Percentiles rank a stretch among this genome's conserved stretches.
These are phyloP conservation scores for Boletus vermiculosoides DNA, from an alignment of 768 basidiomycete genomes.

Conservation along the genomic window DNA sequence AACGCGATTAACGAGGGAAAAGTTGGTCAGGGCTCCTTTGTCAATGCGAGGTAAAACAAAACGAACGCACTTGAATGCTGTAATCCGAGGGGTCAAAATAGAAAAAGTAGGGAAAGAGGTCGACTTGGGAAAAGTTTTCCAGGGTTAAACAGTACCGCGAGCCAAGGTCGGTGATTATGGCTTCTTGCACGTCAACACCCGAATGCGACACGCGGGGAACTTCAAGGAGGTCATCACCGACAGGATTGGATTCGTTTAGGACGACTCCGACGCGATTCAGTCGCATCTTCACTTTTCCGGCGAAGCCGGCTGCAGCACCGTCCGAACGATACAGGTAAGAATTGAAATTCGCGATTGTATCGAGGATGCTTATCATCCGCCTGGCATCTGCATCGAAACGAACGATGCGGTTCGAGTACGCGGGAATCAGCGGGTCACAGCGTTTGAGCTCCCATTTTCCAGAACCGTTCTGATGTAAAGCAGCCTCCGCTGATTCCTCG, in stretches of 20 bases:
- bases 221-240: constrained; percentile 10
- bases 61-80: constrained; percentile 10
- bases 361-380: constrained; percentile 4
- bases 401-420: constrained; percentile 5
- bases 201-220: neutral
- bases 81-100: constrained; percentile 26
- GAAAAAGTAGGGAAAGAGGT: constrained; percentile 26
- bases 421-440: constrained; percentile 10
- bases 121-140: constrained; percentile 15
- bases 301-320: constrained; percentile 3
- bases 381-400: neutral
- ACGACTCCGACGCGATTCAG: constrained; percentile 7
- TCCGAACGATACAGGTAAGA: constrained; percentile 19
- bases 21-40: neutral
- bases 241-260: constrained; percentile 1
- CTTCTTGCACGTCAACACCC: constrained; percentile 9
- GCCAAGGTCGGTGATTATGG: constrained; percentile 10
- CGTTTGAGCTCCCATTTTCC: constrained; percentile 18
- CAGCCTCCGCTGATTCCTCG: constrained; percentile 9
- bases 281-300: constrained; percentile 12
- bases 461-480: neutral
- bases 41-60: neutral
- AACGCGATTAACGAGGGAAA: neutral
- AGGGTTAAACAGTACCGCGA: constrained; percentile 16
- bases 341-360: constrained; percentile 20